These are phyloP conservation scores for Trypanosoma rangeli DNA, from an alignment of 208 protist species.

Conservation along the genomic window DNA sequence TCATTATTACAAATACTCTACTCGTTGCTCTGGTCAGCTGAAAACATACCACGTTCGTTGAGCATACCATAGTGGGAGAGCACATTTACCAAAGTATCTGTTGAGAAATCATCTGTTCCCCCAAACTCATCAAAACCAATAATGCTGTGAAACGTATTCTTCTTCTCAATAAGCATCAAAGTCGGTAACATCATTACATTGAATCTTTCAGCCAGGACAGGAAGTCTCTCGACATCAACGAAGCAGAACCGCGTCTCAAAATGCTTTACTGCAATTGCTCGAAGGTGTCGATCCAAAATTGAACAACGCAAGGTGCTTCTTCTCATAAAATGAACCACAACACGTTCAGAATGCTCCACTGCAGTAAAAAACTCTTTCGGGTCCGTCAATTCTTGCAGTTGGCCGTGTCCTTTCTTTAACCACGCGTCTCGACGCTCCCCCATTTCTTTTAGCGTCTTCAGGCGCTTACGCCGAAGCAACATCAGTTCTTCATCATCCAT, in stretches of 20 bases:
- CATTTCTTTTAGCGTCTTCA: conserved; percentile 81
- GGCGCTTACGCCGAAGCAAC: conserved; percentile 61
- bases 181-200: conserved; percentile 93
- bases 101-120: conserved; percentile 86
- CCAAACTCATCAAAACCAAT: conserved; percentile 95
- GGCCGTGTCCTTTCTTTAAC: conserved; percentile 85
- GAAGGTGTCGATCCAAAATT: conserved; percentile 87
- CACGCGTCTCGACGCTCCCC: conserved; percentile 69
- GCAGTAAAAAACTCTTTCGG: conserved; percentile 86
- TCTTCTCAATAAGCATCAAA: conserved; percentile 89
- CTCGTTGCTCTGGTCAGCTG: conserved; percentile 74
- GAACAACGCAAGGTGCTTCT: conserved; percentile 76
- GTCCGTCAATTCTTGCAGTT: conserved; percentile 69
- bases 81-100: conserved; percentile 61
- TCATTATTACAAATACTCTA: conserved; percentile 29
- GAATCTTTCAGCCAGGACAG: conserved; percentile 84
- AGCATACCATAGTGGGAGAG: conserved; percentile 82
- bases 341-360: conserved; percentile 75
- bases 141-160: conserved; percentile 90
- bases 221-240: conserved; percentile 87
- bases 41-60: conserved; percentile 91
- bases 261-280: conserved; percentile 69
- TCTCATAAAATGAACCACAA: conserved; percentile 92
- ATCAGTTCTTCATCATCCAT: conserved; percentile 91
- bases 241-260: conserved; percentile 90